Base-by-base conservation (phyloP, 768 basidiomycete species). In the Suillus hirtellus region DNA sequence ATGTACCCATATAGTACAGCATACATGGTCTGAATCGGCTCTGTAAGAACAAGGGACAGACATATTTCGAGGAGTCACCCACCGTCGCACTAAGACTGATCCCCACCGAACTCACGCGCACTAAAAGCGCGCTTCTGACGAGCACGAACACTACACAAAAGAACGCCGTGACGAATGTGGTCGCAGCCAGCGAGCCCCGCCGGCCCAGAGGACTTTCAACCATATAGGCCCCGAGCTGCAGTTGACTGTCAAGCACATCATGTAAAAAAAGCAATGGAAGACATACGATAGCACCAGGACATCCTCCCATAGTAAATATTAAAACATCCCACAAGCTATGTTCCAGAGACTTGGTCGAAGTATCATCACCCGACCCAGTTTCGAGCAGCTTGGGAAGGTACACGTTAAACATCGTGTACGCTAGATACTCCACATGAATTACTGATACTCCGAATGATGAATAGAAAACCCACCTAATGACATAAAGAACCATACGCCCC, bases 391-490 rank as follows among this genome's bases (percentile, higher is more conserved):
- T 96, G 0, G 95, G 95, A 21, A 95, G 82, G 71, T 86, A 96
- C 34, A 95, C 92, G 71, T 96, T 96, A 76, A 96, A 96, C 88
- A 96, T 94, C 2, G 92, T 95, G 69, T 88, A 94, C 0, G 86
- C 90, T 92, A 15, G 52, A 19, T n/a, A 24, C 35, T 31, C 44
- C n/a, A 49, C 53, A 60, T 44, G 37, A 56, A 8, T 9, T 14
- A 17, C 37, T 15, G 37, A 24, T 9, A 38, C 15, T 38, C 9
- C 55, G 1, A 9, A 24, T 35, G 24, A 43, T 3, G 3, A 58
- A 27, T 15, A 49, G 14, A 70, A 7, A 27, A 70, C 87, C 60
- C 65, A 89, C 92, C 94, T 19, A 94, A 80, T 0, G 89, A 83
- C 85, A 93, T 90, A 1, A 82, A 75, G 62, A 81, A 84, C 95